Conservation (phyloP, 495 filamentous ascomycete species). For the Sordaria brevicollis region DNA sequence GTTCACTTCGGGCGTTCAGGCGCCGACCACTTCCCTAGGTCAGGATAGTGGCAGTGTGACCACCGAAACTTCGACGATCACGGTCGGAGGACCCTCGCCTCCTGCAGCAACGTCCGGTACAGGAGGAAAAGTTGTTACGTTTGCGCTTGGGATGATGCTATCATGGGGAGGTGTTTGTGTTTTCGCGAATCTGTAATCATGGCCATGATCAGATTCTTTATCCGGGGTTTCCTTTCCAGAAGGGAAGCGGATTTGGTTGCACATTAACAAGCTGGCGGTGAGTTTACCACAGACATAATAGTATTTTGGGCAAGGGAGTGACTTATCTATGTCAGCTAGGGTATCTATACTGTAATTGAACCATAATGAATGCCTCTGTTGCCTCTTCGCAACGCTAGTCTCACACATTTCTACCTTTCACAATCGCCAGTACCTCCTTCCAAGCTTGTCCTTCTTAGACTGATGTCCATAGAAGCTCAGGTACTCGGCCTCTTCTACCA, state of each 20-base stretch:
- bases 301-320: neutral
- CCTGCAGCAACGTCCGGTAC: neutral
- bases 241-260: neutral
- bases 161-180: neutral
- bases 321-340: neutral
- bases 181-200: neutral
- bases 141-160: neutral
- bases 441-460: neutral
- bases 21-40: conserved; percentile 10
- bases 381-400: neutral
- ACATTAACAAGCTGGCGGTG: neutral
- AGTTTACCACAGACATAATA: neutral
- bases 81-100: neutral
- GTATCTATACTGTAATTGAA: neutral
- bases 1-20: conserved; percentile 32
- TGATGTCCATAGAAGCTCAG: neutral
- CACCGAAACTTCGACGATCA: neutral
- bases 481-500: neutral
- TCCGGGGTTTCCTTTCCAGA: no score
- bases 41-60: neutral
- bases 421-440: neutral
- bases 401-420: neutral
- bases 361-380: neutral
- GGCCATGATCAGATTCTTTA: neutral
- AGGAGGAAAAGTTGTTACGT: neutral